Evolutionary conservation across 2,329 filamentous ascomycete genomes (phyloP).

Genomic region (Triangularia setosa): DNA sequence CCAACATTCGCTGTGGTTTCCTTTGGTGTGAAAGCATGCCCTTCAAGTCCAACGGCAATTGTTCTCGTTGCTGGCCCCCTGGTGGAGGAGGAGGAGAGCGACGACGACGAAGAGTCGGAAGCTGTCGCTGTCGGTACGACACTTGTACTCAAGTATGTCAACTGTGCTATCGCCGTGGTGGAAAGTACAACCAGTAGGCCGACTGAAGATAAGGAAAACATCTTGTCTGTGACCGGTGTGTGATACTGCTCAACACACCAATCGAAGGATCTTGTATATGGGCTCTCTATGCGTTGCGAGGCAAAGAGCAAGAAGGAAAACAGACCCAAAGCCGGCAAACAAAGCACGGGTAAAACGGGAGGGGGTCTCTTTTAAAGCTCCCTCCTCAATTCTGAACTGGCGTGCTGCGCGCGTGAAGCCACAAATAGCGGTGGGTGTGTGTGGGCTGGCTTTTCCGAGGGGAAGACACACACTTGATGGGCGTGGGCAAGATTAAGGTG

Average conservation of each 20-base stretch:
- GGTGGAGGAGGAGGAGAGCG: too few species aligned
- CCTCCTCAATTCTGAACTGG: not conserved
- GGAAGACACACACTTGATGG: not conserved
- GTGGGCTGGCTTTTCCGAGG: not conserved
- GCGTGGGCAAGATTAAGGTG: not conserved
- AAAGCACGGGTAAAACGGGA: not conserved
- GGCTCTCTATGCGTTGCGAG: not conserved
- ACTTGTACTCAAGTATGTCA: not conserved
- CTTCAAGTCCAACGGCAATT: slow-evolving; percentile 26
- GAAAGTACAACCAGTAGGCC: slow-evolving; percentile 10
- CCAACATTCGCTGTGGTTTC: slow-evolving; percentile 39
- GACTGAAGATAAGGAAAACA: slow-evolving; percentile 11
- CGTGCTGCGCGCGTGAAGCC: not conserved
- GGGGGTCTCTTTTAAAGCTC: not conserved
- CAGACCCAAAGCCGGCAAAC: not conserved
- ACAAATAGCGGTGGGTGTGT: slow-evolving; percentile 7
- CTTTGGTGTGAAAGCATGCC: slow-evolving; percentile 36
- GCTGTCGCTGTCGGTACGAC: not conserved
- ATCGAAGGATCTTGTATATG: not conserved
- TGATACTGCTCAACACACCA: not conserved
- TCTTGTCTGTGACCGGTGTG: slow-evolving; percentile 2
- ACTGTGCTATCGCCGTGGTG: slow-evolving; percentile 3
- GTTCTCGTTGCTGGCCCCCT: slow-evolving; percentile 14
- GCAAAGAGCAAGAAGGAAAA: slow-evolving; percentile 4
- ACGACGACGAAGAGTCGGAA: slow-evolving; percentile 2